Evolutionary conservation across 306 rosid genomes (phyloP), one percentile per base, ranked within the genome.

Genomic region (Cucurbita argyrosperma): DNA sequence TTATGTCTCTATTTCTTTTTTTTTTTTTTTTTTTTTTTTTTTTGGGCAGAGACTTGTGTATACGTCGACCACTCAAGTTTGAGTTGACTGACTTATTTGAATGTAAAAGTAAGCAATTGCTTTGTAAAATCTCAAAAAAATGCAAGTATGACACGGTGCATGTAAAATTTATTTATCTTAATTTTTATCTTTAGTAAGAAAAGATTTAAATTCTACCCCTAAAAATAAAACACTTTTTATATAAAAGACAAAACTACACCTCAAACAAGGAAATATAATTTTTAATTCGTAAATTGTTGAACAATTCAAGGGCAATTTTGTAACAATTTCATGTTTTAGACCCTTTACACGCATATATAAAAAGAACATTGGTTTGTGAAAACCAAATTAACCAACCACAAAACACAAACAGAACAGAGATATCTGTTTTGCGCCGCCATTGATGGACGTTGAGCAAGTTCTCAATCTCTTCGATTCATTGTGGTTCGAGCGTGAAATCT

Each of bases 361-460:
- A 37, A 60, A 4, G 9, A 0, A 47, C 52, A 68, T 68, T 60
- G n/a, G 39, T 19, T 68, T 68, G 42, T 12, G 26, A 8, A 62
- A 61, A 15, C 3, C 47, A 16, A 38, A 37, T 62, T 37, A 61
- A 62, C 68, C 43, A 38, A 50, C 5, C 14, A 50, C 54, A 50
- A 38, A 8, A 8, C 30, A 8, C 4, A 55, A 18, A 26, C 16
- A 13, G 4, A 14, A 61, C 19, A 37, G 6, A 56, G 39, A n/a
- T 8, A 21, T 69, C 13, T 21, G 18, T 68, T 13, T 46, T 16
- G 26, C 16, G 79, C 76, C 72, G 76, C 81, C 85, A 78, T 68
- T 80, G 10, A 92, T 92, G 98, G 90, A 92, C 61, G 86, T 87
- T 6, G 89, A 81, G 35, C 69, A 74, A 70, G 35, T 88, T 53